Base-by-base conservation (phyloP, 1,139 yeast species). In the Candida glucosophila region DNA sequence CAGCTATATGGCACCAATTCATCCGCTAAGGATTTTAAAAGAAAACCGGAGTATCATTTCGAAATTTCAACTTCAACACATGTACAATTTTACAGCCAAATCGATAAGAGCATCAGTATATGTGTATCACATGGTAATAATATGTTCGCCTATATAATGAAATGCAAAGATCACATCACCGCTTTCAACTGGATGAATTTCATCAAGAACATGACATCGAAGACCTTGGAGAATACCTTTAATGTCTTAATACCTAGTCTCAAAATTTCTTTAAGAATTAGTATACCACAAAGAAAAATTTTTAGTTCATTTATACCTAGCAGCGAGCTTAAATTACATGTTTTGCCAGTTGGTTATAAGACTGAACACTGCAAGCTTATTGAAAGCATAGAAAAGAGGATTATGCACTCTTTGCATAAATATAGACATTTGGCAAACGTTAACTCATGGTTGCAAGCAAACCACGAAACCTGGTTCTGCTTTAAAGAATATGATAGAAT, bases 101-200 rank as follows among this genome's bases (percentile, higher is more conserved):
- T 77, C 23, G 95, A 86, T 43, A 77, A 81, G 40, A 67, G 90
- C 1, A 55, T 85, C 11, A 70, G 73, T 11, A 46, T 80, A 5
- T 49, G 57, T 28, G 67, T 69, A 8, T 60, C 58, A 3, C 41
- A 35, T 19, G 39, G 40, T 2, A 33, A 40, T 12, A 47, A 51
- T 11, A 43, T 51, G 2, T 45, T 47, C 21, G 56, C 69, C 3
- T 77, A 72, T 43, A 66, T 80, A 15, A 41, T 82, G 29, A 65
- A 73, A 26, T 61, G 78, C 10, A 67, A 67, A 24, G 67, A 78
- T 5, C 56, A 61, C 13, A 40, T 55, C 2, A 58, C 74, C 3
- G 67, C 90, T 1, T 50, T 73, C 23, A 56, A 66, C 21, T 81
- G 93, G 88, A 49, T 76, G 17, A 67, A 70, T 14, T 68, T 81